Base-by-base conservation (phyloP, 192 early-diverging fungal species). In the Coemansia sp. region DNA sequence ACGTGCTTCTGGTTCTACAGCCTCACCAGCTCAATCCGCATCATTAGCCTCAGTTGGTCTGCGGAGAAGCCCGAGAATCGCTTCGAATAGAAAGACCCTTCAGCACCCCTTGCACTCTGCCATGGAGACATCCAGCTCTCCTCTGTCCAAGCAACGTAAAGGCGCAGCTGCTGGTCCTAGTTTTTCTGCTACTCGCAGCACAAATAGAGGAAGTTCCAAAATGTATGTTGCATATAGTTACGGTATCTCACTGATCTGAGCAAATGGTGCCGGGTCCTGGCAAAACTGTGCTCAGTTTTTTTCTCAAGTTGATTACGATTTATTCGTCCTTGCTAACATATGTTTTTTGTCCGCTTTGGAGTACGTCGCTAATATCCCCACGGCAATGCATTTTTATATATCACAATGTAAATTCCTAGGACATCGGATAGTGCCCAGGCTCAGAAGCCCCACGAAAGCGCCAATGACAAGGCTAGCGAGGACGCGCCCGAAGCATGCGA, bases 31-130 rank as follows among this genome's bases (percentile, higher is more conserved):
- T 13, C 16, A 7, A 20, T 18, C 55, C 33, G 15, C 25, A 9
- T 57, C 30, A n/a, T n/a, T n/a, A 1, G 31, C 6, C 12, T 7
- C 55, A 20, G 12, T 26, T 31, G 29, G 55, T 10, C 30, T 34
- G 55, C 55, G 55, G 15, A 57, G 55, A 57, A 57, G 55, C n/a
- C 55, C 55, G 33, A 57, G 55, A 9, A 57, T 33, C 26, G 55
- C 55, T 26, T 30, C 16, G n/a, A 34, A 26, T n/a, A 34, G 30
- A 5, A 57, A 34, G n/a, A 7, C 20, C 26, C 23, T 26, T 51
- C 48, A 51, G 21, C n/a, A 3, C 20, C 18, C 43, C 43, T 46
- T 20, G 13, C 48, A 25, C n/a, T 33, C 55, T 12, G 25, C 31
- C 55, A 57, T 57, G 55, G 55, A 57, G 7, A 33, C 28, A 4